A percentile compares a stretch with the other conserved stretches of the same genome.
Evolutionary conservation across 208 protist species (phyloP).

Genomic region (Angomonas deanei): DNA sequence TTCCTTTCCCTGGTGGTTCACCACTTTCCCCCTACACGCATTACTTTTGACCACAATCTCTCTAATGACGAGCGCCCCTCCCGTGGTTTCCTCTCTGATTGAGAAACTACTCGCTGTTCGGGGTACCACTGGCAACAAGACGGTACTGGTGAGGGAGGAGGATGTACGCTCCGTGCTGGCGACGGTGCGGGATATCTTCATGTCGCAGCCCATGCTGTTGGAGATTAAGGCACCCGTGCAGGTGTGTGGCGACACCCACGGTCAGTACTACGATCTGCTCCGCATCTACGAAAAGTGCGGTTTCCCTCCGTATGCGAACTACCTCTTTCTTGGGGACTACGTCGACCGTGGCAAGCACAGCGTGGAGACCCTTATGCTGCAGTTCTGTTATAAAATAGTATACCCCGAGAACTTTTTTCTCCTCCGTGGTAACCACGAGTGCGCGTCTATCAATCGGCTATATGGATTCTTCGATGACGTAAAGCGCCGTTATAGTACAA

Average conservation of each 20-base stretch:
- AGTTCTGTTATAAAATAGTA: too few species aligned
- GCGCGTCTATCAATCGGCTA: constrained; percentile 91
- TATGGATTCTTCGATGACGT: constrained; percentile 99
- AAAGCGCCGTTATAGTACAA: constrained; percentile 94
- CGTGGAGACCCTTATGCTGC: too few species aligned
- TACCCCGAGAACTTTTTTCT: too few species aligned
- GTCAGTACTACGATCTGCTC: constrained; percentile 99
- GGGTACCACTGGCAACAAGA: constrained; percentile 46
- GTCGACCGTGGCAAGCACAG: too few species aligned
- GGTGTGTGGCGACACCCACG: constrained; percentile 98
- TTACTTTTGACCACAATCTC: neutral
- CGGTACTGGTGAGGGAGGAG: constrained; percentile 79
- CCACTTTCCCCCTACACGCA: neutral
- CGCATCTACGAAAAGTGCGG: too few species aligned
- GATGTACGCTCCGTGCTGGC: constrained; percentile 72
- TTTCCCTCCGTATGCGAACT: too few species aligned
- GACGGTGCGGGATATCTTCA: too few species aligned
- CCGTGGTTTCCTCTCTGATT: constrained; percentile 47
- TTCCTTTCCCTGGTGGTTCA: neutral
- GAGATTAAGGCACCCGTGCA: constrained; percentile 83
- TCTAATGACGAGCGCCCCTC: constrained; percentile 7
- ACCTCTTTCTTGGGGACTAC: too few species aligned
- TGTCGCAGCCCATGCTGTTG: constrained; percentile 84
- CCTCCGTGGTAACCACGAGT: constrained; percentile 96
- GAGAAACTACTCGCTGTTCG: constrained; percentile 63